phyloP scores from a whole-genome alignment of 257 asterid genomes.

The Solanum appendiculatum region DNA sequence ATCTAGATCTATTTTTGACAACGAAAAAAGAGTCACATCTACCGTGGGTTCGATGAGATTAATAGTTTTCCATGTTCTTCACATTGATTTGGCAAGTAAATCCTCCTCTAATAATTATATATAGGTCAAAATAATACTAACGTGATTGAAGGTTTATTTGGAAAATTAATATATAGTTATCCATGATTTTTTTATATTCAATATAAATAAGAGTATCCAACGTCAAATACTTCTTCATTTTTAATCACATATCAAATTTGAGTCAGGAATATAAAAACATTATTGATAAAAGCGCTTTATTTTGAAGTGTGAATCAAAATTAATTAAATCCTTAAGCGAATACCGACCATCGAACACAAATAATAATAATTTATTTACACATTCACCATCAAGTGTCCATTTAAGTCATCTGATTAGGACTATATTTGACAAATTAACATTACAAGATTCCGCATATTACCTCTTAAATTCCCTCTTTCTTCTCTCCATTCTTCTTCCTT shows the following conservation, averaged over 20 bases:
- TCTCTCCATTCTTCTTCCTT: background rate
- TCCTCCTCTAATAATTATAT: background rate
- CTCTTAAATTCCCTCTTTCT: constrained; percentile 12
- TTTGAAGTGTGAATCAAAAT: too few relatives aligned
- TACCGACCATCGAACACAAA: background rate
- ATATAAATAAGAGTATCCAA: too few relatives aligned
- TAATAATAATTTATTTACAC: too few relatives aligned
- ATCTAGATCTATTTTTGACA: too few relatives aligned
- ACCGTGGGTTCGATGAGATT: too few relatives aligned
- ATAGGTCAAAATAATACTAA: background rate
- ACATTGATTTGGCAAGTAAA: background rate
- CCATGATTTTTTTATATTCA: background rate
- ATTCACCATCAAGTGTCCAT: background rate
- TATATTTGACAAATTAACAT: background rate
- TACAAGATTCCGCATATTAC: constrained; percentile 11
- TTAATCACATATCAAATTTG: too few relatives aligned
- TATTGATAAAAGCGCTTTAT: too few relatives aligned
- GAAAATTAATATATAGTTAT: too few relatives aligned
- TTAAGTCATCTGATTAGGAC: background rate
- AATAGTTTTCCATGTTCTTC: background rate
- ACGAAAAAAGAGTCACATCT: too few relatives aligned
- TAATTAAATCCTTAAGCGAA: too few relatives aligned
- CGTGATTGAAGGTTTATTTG: background rate
- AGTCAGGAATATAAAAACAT: too few relatives aligned
- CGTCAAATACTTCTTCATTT: too few relatives aligned